Evolutionary conservation across 2,329 filamentous ascomycete genomes (phyloP).

Genomic region (Zelopaecilomyces penicillatus): DNA sequence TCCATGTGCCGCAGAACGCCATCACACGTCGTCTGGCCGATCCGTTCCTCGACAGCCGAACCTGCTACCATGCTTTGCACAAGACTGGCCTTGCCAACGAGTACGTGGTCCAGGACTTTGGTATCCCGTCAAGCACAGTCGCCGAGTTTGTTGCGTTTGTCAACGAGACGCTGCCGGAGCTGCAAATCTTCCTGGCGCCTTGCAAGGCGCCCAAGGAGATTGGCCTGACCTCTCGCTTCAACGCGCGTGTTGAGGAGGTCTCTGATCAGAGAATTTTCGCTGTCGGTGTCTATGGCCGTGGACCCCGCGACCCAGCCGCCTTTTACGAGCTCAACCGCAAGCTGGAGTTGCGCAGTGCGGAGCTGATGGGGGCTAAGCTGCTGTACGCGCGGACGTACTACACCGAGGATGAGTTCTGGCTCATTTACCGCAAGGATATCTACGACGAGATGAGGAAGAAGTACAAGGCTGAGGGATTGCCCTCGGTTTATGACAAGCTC

Average conservation of each 20-base stretch:
- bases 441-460: constrained; percentile 40
- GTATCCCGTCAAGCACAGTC: constrained; percentile 19
- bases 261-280: constrained; percentile 30
- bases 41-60: constrained; percentile 43
- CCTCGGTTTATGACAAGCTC: constrained; percentile 45
- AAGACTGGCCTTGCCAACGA: constrained; percentile 37
- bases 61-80: constrained; percentile 45
- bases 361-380: constrained; percentile 46
- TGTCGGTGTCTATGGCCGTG: constrained; percentile 37
- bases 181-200: constrained; percentile 21
- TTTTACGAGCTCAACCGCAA: constrained; percentile 40
- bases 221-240: constrained; percentile 24
- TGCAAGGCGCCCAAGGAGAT: constrained; percentile 20
- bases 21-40: constrained; percentile 42
- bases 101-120: constrained; percentile 43
- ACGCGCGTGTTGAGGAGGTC: constrained; percentile 21
- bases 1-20: constrained; percentile 41
- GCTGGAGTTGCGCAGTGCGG: constrained; percentile 38
- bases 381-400: constrained; percentile 49
- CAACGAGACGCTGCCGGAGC: constrained; percentile 21
- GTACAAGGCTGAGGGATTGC: constrained; percentile 39
- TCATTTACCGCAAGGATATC: constrained; percentile 39
- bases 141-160: constrained; percentile 20
- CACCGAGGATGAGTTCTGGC: constrained; percentile 45
- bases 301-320: constrained; percentile 23